A percentile compares a stretch with the other conserved stretches of the same genome.
phyloP scores from a whole-genome alignment of 2,329 filamentous ascomycete species.

The Paracorniculantispora psalliotae region DNA sequence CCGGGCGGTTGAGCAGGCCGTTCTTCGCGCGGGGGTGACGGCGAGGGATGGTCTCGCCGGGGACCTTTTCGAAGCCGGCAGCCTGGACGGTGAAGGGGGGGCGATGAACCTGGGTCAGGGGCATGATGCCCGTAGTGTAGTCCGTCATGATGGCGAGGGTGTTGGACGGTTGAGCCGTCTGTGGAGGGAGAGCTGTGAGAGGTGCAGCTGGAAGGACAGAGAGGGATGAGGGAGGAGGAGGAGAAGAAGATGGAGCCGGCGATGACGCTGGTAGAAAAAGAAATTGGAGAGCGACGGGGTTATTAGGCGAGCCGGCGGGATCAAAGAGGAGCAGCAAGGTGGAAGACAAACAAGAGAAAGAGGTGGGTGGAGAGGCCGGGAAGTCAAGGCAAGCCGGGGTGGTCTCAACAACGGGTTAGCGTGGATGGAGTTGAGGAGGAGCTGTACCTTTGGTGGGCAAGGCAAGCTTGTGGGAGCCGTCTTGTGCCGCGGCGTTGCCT shows the following conservation, averaged over 20 bases:
- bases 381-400: neutral
- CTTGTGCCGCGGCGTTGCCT: constrained; percentile 3
- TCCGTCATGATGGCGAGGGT: constrained; percentile 25
- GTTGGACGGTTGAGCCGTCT: neutral
- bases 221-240: neutral
- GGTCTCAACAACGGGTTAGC: neutral
- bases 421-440: too few species aligned
- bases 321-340: neutral
- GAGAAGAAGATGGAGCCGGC: constrained; percentile 7
- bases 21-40: constrained; percentile 68
- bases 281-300: constrained; percentile 10
- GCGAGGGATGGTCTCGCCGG: constrained; percentile 80
- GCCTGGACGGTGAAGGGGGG: constrained; percentile 72
- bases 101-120: constrained; percentile 57
- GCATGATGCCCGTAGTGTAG: constrained; percentile 42
- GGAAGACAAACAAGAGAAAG: neutral
- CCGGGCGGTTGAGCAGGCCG: constrained; percentile 60
- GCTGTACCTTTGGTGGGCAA: too few species aligned
- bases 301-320: constrained; percentile 8
- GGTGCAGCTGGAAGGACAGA: neutral
- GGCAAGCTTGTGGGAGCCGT: neutral
- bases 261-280: constrained; percentile 13
- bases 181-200: neutral
- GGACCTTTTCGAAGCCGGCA: constrained; percentile 60
- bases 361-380: neutral